Evolutionary conservation across 2,329 filamentous ascomycete genomes (phyloP).

Genomic region (Aspergillus thermomutatus): DNA sequence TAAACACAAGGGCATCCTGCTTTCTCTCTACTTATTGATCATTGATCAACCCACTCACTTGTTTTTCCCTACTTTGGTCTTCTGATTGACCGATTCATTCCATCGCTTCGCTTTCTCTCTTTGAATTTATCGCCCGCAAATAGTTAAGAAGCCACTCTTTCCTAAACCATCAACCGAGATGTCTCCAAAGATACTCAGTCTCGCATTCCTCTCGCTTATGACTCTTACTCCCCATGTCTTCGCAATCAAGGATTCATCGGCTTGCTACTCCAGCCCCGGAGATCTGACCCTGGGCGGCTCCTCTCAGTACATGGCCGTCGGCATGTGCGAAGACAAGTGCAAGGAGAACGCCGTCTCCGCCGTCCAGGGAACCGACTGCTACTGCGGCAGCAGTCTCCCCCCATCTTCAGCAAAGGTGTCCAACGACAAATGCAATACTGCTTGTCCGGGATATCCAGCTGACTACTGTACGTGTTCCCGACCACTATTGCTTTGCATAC

Average conservation of each 20-base stretch:
- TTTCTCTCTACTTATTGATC: neutral
- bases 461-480: slow-evolving; percentile 18
- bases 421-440: slow-evolving; percentile 17
- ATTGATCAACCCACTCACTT: neutral
- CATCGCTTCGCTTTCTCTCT: neutral
- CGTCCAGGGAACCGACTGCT: slow-evolving; percentile 19
- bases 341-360: slow-evolving; percentile 14
- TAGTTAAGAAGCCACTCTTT: neutral
- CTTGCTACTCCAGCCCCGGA: slow-evolving; percentile 10
- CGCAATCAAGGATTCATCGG: neutral
- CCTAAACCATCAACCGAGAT: neutral
- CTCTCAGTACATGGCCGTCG: slow-evolving; percentile 1
- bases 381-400: slow-evolving; percentile 21
- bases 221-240: neutral
- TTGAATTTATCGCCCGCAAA: neutral
- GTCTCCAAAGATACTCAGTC: neutral
- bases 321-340: slow-evolving; percentile 7
- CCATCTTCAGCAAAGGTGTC: slow-evolving; percentile 11
- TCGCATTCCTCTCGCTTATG: slow-evolving; percentile 7
- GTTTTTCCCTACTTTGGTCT: slow-evolving; percentile 1
- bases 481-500: neutral
- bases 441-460: slow-evolving; percentile 18
- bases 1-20: neutral
- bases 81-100: neutral
- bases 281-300: neutral